Percentiles rank a stretch among this genome's conserved stretches.
Evolutionary conservation across 2,329 filamentous ascomycete species (phyloP).

Genomic region (Diplodia intermedia): DNA sequence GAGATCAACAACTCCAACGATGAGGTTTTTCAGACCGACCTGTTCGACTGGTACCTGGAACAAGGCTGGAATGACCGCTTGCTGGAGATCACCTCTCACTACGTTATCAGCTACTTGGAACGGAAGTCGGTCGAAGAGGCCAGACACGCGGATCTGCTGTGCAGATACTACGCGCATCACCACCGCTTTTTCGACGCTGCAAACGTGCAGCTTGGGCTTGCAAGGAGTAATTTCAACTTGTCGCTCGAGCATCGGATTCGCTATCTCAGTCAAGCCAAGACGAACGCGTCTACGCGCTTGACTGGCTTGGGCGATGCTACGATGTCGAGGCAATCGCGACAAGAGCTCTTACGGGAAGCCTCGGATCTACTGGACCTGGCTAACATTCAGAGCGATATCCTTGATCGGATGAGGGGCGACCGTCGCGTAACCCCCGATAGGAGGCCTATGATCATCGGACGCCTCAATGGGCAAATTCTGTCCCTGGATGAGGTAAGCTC

Average conservation of each 20-base stretch:
- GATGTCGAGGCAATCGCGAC: conserved; percentile 72
- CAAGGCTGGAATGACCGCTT: conserved; percentile 86
- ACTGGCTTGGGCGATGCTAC: conserved; percentile 68
- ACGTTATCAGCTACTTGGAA: conserved; percentile 85
- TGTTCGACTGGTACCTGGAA: conserved; percentile 97
- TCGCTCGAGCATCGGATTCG: conserved; percentile 85
- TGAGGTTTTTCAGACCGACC: conserved; percentile 90
- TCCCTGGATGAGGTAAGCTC: conserved; percentile 66
- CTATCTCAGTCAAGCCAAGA: conserved; percentile 87
- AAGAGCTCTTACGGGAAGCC: conserved; percentile 83
- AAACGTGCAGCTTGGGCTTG: conserved; percentile 81
- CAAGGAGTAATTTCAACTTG: conserved; percentile 80
- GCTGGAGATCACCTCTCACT: conserved; percentile 81
- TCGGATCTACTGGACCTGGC: conserved; percentile 88
- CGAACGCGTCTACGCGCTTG: conserved; percentile 86
- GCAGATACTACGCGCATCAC: conserved; percentile 88
- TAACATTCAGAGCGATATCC: conserved; percentile 90
- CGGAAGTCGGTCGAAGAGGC: conserved; percentile 75
- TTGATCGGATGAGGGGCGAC: conserved; percentile 79
- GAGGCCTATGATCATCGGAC: conserved; percentile 67
- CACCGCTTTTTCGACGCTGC: conserved; percentile 86
- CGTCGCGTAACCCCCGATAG: conserved; percentile 69
- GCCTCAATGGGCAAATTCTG: conserved; percentile 79
- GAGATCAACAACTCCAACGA: conserved; percentile 89
- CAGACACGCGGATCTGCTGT: conserved; percentile 86